phyloP scores from a whole-genome alignment of 768 basidiomycete species.

The Lactarius sanguifluus region DNA sequence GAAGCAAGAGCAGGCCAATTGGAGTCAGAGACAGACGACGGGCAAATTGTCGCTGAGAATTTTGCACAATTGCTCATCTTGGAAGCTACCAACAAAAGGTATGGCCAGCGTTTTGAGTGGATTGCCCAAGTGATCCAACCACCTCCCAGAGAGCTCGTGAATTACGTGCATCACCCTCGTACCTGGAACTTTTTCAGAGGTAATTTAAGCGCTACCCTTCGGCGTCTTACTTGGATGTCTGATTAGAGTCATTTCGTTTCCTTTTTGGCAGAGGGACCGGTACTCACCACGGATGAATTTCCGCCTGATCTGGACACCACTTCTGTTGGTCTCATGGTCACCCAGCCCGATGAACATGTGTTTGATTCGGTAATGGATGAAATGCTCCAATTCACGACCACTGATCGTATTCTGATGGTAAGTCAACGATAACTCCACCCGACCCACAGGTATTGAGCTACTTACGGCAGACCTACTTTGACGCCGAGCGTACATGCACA shows the following conservation, averaged over 20 bases:
- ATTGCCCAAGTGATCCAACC: neutral
- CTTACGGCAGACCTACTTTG: slow-evolving; percentile 49
- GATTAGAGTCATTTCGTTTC: neutral
- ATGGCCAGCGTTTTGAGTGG: slow-evolving; percentile 17
- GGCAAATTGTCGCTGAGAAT: slow-evolving; percentile 48
- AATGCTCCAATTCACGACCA: slow-evolving; percentile 51
- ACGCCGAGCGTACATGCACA: slow-evolving; percentile 49
- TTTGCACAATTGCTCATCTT: slow-evolving; percentile 60
- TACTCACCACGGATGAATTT: slow-evolving; percentile 49
- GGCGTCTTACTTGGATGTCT: slow-evolving; percentile 27
- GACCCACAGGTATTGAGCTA: neutral
- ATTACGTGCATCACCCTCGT: slow-evolving; percentile 39
- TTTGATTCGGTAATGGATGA: slow-evolving; percentile 53
- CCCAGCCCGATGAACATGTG: slow-evolving; percentile 36
- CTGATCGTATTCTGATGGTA: slow-evolving; percentile 48
- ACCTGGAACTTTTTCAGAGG: slow-evolving; percentile 60
- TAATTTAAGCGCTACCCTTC: slow-evolving; percentile 38
- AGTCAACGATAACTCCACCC: neutral
- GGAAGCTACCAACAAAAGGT: slow-evolving; percentile 51
- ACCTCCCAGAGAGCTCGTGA: slow-evolving; percentile 43
- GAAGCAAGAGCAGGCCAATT: slow-evolving; percentile 41
- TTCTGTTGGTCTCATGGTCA: slow-evolving; percentile 50
- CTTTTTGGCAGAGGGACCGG: slow-evolving; percentile 37
- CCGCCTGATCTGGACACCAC: slow-evolving; percentile 61
- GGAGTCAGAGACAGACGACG: slow-evolving; percentile 46